phyloP scores from a whole-genome alignment of 192 early-diverging fungal genomes.

The Kappamyces sp. region DNA sequence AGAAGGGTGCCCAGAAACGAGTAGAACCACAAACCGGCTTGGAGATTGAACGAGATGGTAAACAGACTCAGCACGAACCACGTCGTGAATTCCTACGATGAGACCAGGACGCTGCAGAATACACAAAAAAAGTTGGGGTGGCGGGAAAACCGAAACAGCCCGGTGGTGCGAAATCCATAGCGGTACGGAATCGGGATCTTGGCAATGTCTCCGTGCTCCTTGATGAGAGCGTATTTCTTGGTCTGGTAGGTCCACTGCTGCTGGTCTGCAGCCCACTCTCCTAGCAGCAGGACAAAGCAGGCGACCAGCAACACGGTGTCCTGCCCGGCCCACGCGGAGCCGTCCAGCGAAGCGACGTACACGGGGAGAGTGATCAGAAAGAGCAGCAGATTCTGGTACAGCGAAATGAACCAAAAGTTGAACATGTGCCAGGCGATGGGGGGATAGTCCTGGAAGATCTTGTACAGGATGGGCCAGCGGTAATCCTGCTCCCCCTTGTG shows the following conservation, averaged over 20 bases:
- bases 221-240: constrained; percentile 29
- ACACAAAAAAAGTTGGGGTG: constrained; percentile 88
- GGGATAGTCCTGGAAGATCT: constrained; percentile 20
- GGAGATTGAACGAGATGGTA: constrained; percentile 1
- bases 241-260: constrained; percentile 74
- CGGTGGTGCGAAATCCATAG: constrained; percentile 67
- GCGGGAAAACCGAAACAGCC: constrained; percentile 66
- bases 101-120: constrained; percentile 33
- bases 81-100: constrained; percentile 23
- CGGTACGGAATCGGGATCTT: constrained; percentile 34
- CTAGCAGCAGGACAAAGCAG: constrained; percentile 42
- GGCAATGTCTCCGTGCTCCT: constrained; percentile 17
- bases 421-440: constrained; percentile 54
- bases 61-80: constrained; percentile 7
- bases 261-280: constrained; percentile 70
- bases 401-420: constrained; percentile 67
- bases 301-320: constrained; percentile 41
- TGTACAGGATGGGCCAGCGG: constrained; percentile 52
- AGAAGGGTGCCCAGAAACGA: constrained; percentile 37
- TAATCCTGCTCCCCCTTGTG: constrained; percentile 63
- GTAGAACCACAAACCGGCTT: constrained; percentile 17
- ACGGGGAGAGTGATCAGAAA: constrained; percentile 47
- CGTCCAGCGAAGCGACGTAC: constrained; percentile 16
- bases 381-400: constrained; percentile 69
- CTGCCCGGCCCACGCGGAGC: constrained; percentile 6